phyloP scores from a whole-genome alignment of 1,139 yeast species.

The Saccharomyces hybrid region DNA sequence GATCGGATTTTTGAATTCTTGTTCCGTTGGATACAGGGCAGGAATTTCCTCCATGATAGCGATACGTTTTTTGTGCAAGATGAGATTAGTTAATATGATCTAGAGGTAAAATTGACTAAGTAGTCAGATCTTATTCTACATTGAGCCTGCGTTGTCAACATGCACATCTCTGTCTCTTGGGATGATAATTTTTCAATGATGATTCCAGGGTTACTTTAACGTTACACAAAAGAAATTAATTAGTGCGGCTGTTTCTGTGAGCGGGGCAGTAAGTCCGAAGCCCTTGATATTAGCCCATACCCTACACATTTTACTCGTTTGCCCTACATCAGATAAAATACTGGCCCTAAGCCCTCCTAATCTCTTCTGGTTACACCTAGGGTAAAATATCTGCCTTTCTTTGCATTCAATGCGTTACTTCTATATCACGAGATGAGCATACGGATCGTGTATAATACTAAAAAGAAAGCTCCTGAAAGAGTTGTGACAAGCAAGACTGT shows the following conservation, averaged over 20 bases:
- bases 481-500: no score
- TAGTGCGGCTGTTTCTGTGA: not conserved
- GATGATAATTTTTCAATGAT: not conserved
- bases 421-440: no score
- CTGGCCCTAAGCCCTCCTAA: not conserved
- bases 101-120: not conserved
- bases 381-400: no score
- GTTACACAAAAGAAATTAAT: not conserved
- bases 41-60: slow-evolving; percentile 39
- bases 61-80: not conserved
- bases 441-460: no score
- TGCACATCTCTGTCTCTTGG: not conserved
- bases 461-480: no score
- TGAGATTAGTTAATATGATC: not conserved
- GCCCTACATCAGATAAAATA: not conserved
- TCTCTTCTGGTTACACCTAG: no score
- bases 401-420: no score
- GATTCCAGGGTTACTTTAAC: not conserved
- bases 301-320: not conserved
- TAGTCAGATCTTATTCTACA: not conserved
- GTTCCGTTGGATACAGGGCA: slow-evolving; percentile 44
- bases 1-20: slow-evolving; percentile 56
- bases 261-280: not conserved
- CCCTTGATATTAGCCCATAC: not conserved
- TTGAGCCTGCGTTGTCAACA: not conserved